A percentile compares a stretch with the other conserved stretches of the same genome.
Evolutionary conservation across 140 eudicot species (phyloP).

Genomic region (Stevia rebaudiana): DNA sequence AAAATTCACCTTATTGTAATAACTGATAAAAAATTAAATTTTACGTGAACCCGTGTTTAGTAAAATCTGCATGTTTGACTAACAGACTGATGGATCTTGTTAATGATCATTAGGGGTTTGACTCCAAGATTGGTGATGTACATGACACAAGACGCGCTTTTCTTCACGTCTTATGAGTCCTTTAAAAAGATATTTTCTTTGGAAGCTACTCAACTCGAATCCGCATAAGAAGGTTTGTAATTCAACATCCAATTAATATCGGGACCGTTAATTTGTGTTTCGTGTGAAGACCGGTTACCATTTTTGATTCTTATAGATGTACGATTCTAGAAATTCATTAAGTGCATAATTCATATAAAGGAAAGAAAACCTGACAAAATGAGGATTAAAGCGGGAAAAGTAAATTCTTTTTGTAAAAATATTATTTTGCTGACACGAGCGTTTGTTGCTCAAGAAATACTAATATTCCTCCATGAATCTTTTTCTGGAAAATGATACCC

Average conservation of each 20-base stretch:
- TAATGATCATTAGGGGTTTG: constrained; percentile 62
- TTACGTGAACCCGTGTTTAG: background rate
- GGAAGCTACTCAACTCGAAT: constrained; percentile 33
- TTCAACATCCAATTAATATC: background rate
- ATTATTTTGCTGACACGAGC: constrained; percentile 8
- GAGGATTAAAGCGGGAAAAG: background rate
- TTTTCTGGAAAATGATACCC: background rate
- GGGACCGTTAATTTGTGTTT: background rate
- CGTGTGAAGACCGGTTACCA: background rate
- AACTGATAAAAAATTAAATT: background rate
- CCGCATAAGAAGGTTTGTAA: constrained; percentile 17
- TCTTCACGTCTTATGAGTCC: constrained; percentile 90
- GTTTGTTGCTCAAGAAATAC: background rate
- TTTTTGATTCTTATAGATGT: constrained; percentile 19
- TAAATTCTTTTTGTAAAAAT: constrained; percentile 15
- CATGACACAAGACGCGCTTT: constrained; percentile 91
- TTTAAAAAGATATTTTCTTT: constrained; percentile 57
- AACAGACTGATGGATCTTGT: constrained; percentile 5
- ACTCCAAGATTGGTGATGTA: constrained; percentile 89
- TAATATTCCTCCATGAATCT: background rate
- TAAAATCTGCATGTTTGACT: too few species aligned
- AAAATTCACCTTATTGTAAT: background rate
- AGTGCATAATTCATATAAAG: constrained; percentile 21
- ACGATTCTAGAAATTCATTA: constrained; percentile 4
- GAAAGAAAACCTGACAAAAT: background rate